These are phyloP conservation scores for Pholiota molesta DNA, from an alignment of 768 basidiomycete species.

Conservation along the genomic window DNA sequence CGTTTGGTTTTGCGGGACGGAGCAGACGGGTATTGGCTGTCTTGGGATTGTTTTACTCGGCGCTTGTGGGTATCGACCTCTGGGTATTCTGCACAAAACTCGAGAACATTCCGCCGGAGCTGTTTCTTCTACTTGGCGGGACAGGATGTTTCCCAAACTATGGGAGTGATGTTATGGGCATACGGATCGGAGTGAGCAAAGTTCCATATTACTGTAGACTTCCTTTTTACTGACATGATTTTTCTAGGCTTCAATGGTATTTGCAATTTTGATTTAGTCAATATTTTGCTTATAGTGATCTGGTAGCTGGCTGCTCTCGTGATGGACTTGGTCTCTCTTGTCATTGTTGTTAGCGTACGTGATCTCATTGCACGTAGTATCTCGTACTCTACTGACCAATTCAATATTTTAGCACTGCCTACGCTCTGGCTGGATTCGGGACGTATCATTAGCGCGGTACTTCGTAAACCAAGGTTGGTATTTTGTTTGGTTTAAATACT, in stretches of 20 bases:
- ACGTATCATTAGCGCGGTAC: constrained; percentile 36
- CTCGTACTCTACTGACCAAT: neutral
- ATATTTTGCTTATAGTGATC: neutral
- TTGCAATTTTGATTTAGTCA: constrained; percentile 1
- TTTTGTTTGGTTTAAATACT: neutral
- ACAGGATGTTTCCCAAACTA: constrained; percentile 46
- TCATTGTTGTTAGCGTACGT: constrained; percentile 37
- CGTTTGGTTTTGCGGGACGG: constrained; percentile 45
- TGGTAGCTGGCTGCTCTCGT: constrained; percentile 35
- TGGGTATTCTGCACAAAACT: constrained; percentile 39
- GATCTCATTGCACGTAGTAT: neutral
- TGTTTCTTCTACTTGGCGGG: constrained; percentile 25
- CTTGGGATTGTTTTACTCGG: constrained; percentile 32
- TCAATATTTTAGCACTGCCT: constrained; percentile 28
- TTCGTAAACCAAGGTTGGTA: constrained; percentile 40
- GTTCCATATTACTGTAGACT: constrained; percentile 1
- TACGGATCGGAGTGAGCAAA: constrained; percentile 36
- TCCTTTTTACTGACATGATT: constrained; percentile 11
- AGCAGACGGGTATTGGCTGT: constrained; percentile 30
- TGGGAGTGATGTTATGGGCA: constrained; percentile 29
- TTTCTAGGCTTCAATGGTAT: constrained; percentile 26
- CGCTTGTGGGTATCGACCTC: constrained; percentile 34
- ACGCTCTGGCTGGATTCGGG: constrained; percentile 26
- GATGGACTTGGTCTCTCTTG: constrained; percentile 42
- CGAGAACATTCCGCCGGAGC: constrained; percentile 22